Percentiles rank a stretch among this genome's conserved stretches.
These are phyloP conservation scores for Stromatinia cepivora DNA, from an alignment of 2,329 filamentous ascomycete genomes.

Conservation along the genomic window DNA sequence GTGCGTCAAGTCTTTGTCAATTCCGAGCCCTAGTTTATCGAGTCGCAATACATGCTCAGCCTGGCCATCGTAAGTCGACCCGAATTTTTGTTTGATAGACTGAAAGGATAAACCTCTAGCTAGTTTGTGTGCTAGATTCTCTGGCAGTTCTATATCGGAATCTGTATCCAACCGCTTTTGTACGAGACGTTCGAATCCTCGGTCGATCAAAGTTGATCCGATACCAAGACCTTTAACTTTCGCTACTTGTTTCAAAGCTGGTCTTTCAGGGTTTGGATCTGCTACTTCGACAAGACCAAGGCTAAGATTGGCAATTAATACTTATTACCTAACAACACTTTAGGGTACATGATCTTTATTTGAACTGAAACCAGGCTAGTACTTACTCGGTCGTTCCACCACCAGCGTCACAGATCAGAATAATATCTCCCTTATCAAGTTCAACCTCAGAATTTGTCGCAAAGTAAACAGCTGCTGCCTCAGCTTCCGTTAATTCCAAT, in stretches of 20 bases:
- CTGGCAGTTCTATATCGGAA: conserved; percentile 41
- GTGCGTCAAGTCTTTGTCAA: neutral
- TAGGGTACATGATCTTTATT: neutral
- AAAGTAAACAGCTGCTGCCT: conserved; percentile 53
- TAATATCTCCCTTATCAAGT: conserved; percentile 41
- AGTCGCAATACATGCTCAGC: conserved; percentile 46
- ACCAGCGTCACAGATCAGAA: conserved; percentile 53
- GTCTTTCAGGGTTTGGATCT: conserved; percentile 36
- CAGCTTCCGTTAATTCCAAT: conserved; percentile 54
- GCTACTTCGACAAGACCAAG: conserved; percentile 46
- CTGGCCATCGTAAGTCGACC: conserved; percentile 47
- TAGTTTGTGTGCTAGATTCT: conserved; percentile 44
- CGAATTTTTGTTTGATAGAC: conserved; percentile 47
- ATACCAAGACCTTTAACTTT: conserved; percentile 50
- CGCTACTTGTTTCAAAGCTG: conserved; percentile 42
- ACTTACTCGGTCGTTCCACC: conserved; percentile 46
- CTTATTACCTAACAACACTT: too few species aligned
- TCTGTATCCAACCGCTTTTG: conserved; percentile 43
- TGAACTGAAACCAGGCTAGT: too few species aligned
- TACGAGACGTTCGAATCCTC: conserved; percentile 44
- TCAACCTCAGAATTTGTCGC: conserved; percentile 32
- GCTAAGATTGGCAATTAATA: neutral
- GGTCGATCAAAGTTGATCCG: conserved; percentile 50
- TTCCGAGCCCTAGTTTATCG: conserved; percentile 14
- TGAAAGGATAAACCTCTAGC: conserved; percentile 45